phyloP scores from a whole-genome alignment of 768 basidiomycete species.

The Russula compacta region DNA sequence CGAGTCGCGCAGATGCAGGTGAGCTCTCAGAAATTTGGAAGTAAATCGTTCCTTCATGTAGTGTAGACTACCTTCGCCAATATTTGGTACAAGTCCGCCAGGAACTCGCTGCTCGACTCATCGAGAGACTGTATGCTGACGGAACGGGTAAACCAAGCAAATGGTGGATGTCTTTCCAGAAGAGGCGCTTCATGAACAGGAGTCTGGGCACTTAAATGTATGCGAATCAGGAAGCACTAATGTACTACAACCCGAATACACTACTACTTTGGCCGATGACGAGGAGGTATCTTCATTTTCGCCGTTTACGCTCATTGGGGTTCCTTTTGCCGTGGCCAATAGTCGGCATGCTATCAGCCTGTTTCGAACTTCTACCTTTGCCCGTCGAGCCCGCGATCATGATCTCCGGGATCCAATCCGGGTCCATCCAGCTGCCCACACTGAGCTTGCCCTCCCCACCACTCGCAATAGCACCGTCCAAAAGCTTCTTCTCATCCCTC shows the following conservation, averaged over 20 bases:
- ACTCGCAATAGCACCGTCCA: conserved; percentile 46
- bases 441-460: conserved; percentile 42
- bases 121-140: conserved; percentile 86
- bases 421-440: conserved; percentile 86
- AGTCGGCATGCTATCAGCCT: conserved; percentile 61
- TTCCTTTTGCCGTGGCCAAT: conserved; percentile 86
- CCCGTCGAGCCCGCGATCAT: conserved; percentile 56
- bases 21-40: background rate
- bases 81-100: conserved; percentile 92
- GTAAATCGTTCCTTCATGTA: background rate
- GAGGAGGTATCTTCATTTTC: conserved; percentile 30
- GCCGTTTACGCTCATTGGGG: conserved; percentile 71
- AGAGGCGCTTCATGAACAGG: conserved; percentile 92
- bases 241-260: conserved; percentile 23
- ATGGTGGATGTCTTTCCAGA: conserved; percentile 99
- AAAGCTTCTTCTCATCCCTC: conserved; percentile 70
- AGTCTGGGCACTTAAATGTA: conserved; percentile 55
- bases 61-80: conserved; percentile 76
- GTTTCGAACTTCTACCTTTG: conserved; percentile 52
- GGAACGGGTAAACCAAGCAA: conserved; percentile 94
- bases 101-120: conserved; percentile 78
- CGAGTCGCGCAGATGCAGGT: conserved; percentile 76
- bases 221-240: background rate
- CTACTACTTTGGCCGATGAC: conserved; percentile 2
- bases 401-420: conserved; percentile 87